Evolutionary conservation across 768 basidiomycete species (phyloP).

Genomic region (Coprinopsis strossmayeri): DNA sequence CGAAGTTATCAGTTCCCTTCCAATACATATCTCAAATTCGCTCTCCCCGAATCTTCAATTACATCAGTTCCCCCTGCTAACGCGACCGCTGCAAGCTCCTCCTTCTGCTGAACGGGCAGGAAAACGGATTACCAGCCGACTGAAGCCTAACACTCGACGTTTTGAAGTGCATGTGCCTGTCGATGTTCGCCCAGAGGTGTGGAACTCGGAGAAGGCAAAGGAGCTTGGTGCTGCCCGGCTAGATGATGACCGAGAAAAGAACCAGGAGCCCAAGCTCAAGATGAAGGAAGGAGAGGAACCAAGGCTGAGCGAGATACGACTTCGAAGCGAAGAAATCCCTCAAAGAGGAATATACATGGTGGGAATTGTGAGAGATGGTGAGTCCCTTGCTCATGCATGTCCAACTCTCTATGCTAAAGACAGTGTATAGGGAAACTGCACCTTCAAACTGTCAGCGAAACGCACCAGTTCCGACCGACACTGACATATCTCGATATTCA

Average conservation of each 20-base stretch:
- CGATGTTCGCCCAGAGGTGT: slow-evolving; percentile 77
- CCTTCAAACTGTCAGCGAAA: slow-evolving; percentile 71
- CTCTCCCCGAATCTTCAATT: slow-evolving; percentile 62
- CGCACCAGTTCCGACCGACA: slow-evolving; percentile 78
- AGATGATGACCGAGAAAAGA: slow-evolving; percentile 77
- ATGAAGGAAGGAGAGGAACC: slow-evolving; percentile 46
- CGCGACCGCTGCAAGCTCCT: slow-evolving; percentile 66
- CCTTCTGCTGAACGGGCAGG: slow-evolving; percentile 69
- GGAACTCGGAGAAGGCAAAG: slow-evolving; percentile 66
- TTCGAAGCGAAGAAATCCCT: slow-evolving; percentile 66
- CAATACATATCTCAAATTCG: slow-evolving; percentile 63
- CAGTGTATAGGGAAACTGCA: slow-evolving; percentile 72
- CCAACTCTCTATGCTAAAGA: too few species aligned
- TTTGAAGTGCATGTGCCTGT: slow-evolving; percentile 77
- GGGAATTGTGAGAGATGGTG: slow-evolving; percentile 72
- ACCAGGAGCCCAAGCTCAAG: slow-evolving; percentile 47
- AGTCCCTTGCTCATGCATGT: too few species aligned
- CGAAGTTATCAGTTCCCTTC: slow-evolving; percentile 60
- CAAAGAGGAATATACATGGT: slow-evolving; percentile 66
- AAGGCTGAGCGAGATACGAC: slow-evolving; percentile 60
- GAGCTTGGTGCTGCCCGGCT: slow-evolving; percentile 58
- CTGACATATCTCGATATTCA: slow-evolving; percentile 74
- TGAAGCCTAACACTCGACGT: slow-evolving; percentile 56
- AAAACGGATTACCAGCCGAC: slow-evolving; percentile 68
- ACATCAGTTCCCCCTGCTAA: slow-evolving; percentile 77